phyloP scores from a whole-genome alignment of 1,284 basidiomycete genomes.

The Tausonia pullulans region DNA sequence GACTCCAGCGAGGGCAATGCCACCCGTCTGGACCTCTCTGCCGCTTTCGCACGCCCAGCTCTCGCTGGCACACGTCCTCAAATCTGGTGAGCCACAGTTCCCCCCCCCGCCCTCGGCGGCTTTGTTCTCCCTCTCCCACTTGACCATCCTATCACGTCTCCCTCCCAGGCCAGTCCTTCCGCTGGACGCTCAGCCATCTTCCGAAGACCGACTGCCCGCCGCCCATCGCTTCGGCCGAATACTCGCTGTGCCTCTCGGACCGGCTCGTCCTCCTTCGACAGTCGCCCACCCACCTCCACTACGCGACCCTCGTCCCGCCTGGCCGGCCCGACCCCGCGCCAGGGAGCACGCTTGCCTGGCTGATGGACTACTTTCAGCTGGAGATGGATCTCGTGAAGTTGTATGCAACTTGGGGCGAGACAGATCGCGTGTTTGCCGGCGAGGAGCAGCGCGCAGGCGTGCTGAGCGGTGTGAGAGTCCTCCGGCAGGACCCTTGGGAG shows the following conservation, averaged over 20 bases:
- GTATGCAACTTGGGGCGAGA: conserved; percentile 61
- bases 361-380: conserved; percentile 84
- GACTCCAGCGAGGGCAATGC: background rate
- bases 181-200: conserved; percentile 8
- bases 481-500: conserved; percentile 94
- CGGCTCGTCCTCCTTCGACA: conserved; percentile 75
- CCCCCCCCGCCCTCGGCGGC: no score
- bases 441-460: conserved; percentile 49
- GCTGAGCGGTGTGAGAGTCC: conserved; percentile 46
- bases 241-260: conserved; percentile 11
- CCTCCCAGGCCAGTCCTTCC: conserved; percentile 10
- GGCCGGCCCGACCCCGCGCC: conserved; percentile 14
- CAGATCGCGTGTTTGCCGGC: conserved; percentile 63
- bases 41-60: background rate
- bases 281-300: conserved; percentile 53
- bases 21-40: conserved; percentile 1
- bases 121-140: no score
- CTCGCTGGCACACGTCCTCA: conserved; percentile 12
- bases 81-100: no score
- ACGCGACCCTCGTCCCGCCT: conserved; percentile 52
- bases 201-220: background rate
- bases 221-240: conserved; percentile 2
- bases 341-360: conserved; percentile 57
- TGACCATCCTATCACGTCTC: no score
- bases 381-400: conserved; percentile 60